Conservation (phyloP, 805 yeast genomes). For the Kodamaea jinghongensis region DNA sequence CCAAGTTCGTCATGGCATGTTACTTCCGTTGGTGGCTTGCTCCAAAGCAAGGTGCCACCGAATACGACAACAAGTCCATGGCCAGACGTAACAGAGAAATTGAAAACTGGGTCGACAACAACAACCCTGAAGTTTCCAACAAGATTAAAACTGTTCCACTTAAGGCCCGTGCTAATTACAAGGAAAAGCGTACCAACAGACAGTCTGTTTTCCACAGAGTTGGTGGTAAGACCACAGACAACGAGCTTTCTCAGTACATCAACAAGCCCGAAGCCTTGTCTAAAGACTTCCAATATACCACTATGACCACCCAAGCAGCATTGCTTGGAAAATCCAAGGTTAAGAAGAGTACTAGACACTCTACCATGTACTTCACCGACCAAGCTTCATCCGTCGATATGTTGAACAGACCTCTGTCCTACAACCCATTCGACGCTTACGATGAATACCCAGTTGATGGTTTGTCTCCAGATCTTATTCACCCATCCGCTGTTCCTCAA, state of each 20-base stretch:
- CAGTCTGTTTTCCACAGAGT: conserved; percentile 41
- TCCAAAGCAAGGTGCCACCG: conserved; percentile 73
- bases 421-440: conserved; percentile 34
- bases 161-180: conserved; percentile 50
- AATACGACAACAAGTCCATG: conserved; percentile 57
- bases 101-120: conserved; percentile 83
- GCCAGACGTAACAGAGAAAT: conserved; percentile 61
- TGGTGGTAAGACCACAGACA: conserved; percentile 33
- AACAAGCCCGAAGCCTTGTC: conserved; percentile 32
- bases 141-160: conserved; percentile 52
- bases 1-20: conserved; percentile 81
- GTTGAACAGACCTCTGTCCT: conserved; percentile 28
- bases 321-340: conserved; percentile 20
- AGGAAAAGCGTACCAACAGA: conserved; percentile 33
- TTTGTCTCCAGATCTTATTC: conserved; percentile 57
- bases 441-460: conserved; percentile 41
- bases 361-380: conserved; percentile 29
- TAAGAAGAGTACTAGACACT: conserved; percentile 19
- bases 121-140: conserved; percentile 35
- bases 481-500: conserved; percentile 82
- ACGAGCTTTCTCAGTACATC: conserved; percentile 36
- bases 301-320: conserved; percentile 67
- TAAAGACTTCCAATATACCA: conserved; percentile 47
- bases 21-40: conserved; percentile 81
- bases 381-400: conserved; percentile 32